Base-by-base conservation (phyloP, 2,329 filamentous ascomycete genomes). In the Phialemoniopsis sp. region DNA sequence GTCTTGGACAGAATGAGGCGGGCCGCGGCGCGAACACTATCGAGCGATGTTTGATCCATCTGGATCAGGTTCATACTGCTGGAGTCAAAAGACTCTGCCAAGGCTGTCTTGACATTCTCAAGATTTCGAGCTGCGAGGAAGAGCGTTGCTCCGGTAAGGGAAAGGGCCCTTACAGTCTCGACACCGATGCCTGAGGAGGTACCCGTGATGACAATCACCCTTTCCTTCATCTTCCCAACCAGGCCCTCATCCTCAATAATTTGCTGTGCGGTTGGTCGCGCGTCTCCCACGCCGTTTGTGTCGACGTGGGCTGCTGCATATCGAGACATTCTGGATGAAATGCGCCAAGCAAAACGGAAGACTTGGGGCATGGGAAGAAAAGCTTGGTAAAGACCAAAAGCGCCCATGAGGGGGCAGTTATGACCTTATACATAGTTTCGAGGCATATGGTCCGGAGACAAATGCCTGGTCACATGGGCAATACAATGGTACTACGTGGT, bases 101-200 rank as follows among this genome's bases (percentile, higher is more conserved):
- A 50, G 4, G 57, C 58, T 4, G 46, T 47, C 16, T 55, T 48
- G 8, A 50, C 63, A 43, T 54, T 56, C 19, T 60, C 47, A 14
- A 62, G 59, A 44, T 72, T 55, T 12, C 71, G 60, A 3, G 58
- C 67, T 3, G 68, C 67, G 9, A 64, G 52, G 48, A 60, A 72
- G 34, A 72, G 46, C 18, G 54, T 66, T 9, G 69, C 68, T 9
- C 70, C 70, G 0, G 70, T 69, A 8, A 57, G 45, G 14, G 53
- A 45, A 5, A 74, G 48, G 3, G 67, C 67, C 13, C 58, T 55
- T 3, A 56, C 63, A 8, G 65, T 68, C 41, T 68, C 62, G 17
- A 63, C 50, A 12, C 67, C 67, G 15, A 70, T 53, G 4, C 67
- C 67, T 12, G 64, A 57, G 5, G 59, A 61, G 4, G 50, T 47